phyloP scores from a whole-genome alignment of 2,329 filamentous ascomycete genomes.

The Teratosphaeria nubilosa region DNA sequence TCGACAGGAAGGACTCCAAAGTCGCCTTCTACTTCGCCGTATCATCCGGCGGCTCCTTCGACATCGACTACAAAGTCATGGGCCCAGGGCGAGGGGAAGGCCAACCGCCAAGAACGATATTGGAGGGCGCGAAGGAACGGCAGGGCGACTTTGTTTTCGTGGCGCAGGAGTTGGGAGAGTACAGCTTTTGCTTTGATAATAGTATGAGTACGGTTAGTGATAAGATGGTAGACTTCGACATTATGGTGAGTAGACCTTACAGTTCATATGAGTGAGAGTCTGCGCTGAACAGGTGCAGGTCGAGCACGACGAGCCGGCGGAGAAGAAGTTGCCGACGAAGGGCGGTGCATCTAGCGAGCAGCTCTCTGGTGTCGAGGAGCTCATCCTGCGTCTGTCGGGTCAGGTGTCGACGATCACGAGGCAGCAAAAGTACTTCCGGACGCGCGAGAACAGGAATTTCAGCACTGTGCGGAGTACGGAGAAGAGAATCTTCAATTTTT shows the following conservation, averaged over 20 bases:
- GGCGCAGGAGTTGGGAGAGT: slow-evolving; percentile 76
- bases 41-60: slow-evolving; percentile 96
- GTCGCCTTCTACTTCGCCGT: slow-evolving; percentile 98
- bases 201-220: slow-evolving; percentile 97
- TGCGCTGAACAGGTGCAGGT: slow-evolving; percentile 44
- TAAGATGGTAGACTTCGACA: slow-evolving; percentile 97
- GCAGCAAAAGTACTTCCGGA: slow-evolving; percentile 99
- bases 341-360: slow-evolving; percentile 83
- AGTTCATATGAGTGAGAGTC: background rate
- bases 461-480: slow-evolving; percentile 96
- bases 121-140: slow-evolving; percentile 81
- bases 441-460: slow-evolving; percentile 96
- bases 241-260: slow-evolving; percentile 55
- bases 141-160: slow-evolving; percentile 98
- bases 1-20: slow-evolving; percentile 72
- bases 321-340: slow-evolving; percentile 68
- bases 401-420: slow-evolving; percentile 88
- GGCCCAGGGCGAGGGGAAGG: slow-evolving; percentile 51
- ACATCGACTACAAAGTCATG: slow-evolving; percentile 82
- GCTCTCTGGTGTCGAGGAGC: slow-evolving; percentile 80
- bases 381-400: slow-evolving; percentile 86
- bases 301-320: slow-evolving; percentile 68
- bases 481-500: slow-evolving; percentile 93
- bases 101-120: slow-evolving; percentile 44
- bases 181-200: slow-evolving; percentile 97